Base-by-base conservation (phyloP, 2,329 filamentous ascomycete species). In the Cytospora schulzeri region DNA sequence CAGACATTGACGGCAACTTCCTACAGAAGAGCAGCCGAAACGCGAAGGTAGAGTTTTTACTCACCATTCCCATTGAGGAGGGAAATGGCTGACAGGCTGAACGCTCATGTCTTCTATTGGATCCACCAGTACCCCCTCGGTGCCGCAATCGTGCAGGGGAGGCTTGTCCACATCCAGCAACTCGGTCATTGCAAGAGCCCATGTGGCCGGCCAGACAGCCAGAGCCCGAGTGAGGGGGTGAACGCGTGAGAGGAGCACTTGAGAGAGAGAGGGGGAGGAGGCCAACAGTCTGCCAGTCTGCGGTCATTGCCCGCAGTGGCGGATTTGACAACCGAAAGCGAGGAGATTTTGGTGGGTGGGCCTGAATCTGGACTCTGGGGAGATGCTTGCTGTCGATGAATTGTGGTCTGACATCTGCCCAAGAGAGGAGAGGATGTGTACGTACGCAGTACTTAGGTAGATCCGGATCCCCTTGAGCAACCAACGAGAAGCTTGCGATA, bases 81-180 rank as follows among this genome's bases (percentile, higher is more conserved):
- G 22, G 45, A 4, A 24, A 11, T 48, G 45, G 11, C 33, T 35
- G 11, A 24, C 45, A 24, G n/a, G 4, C n/a, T 35, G 33, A 11
- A 15, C 14, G 4, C n/a, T 24, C 45, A 22, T 55, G 51, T 26
- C 38, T 33, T 26, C 41, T 19, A 38, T 33, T 38, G 48, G 22
- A 2, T 35, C 57, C 48, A 22, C 31, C 22, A 15, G 4, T 33
- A 45, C 38, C 50, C 55, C 41, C 50, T 58, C 41, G 50, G 61
- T 58, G 61, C 61, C 61, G 22, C 57, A 33, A 38, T 38, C 26
- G 31, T 64, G 61, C 61, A 50, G 11, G 9, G 19, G 19, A 24
- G 19, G 52, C 56, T 60, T 63, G 33, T 48, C 63, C 59, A 4
- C 31, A 62, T 58, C 24, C 28, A 65, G 63, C 45, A 57, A 28